phyloP scores from a whole-genome alignment of 2,329 filamentous ascomycete genomes.

The Triangularia verruculosa region DNA sequence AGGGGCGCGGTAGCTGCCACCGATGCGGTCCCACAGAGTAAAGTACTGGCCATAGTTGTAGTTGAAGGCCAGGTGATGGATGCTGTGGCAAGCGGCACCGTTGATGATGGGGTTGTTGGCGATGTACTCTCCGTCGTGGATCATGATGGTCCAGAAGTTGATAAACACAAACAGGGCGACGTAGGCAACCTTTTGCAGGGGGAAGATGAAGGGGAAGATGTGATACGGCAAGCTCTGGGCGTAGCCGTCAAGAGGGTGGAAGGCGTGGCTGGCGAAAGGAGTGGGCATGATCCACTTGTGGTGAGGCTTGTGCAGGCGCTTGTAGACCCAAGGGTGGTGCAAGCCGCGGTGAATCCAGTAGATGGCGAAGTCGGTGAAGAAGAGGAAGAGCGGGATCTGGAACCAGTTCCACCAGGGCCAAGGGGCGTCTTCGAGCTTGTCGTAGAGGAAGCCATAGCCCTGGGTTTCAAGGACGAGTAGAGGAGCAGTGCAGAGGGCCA shows the following conservation, averaged over 20 bases:
- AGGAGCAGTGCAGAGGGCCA: constrained; percentile 77
- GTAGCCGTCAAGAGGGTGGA: constrained; percentile 91
- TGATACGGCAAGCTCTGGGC: constrained; percentile 89
- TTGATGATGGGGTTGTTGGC: constrained; percentile 90
- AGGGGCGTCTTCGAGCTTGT: constrained; percentile 70
- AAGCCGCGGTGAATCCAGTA: constrained; percentile 89
- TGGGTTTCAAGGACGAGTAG: constrained; percentile 81
- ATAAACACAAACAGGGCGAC: constrained; percentile 85
- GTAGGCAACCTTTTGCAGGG: constrained; percentile 86
- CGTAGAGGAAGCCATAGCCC: constrained; percentile 85
- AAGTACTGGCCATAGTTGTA: constrained; percentile 96
- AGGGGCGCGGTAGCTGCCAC: constrained; percentile 81
- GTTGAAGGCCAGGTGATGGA: constrained; percentile 85
- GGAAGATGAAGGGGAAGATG: constrained; percentile 87
- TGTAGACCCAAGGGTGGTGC: constrained; percentile 80
- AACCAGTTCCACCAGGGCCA: constrained; percentile 73
- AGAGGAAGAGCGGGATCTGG: constrained; percentile 85
- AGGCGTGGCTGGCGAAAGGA: constrained; percentile 87
- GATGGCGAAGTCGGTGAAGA: constrained; percentile 86
- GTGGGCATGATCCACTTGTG: constrained; percentile 99
- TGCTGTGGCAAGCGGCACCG: constrained; percentile 87
- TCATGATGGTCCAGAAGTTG: constrained; percentile 96
- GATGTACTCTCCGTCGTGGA: constrained; percentile 93
- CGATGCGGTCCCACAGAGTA: constrained; percentile 84
- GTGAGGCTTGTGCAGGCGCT: constrained; percentile 89